Evolutionary conservation across 495 filamentous ascomycete genomes (phyloP).

Genomic region (Aspergillus egyptiacus): DNA sequence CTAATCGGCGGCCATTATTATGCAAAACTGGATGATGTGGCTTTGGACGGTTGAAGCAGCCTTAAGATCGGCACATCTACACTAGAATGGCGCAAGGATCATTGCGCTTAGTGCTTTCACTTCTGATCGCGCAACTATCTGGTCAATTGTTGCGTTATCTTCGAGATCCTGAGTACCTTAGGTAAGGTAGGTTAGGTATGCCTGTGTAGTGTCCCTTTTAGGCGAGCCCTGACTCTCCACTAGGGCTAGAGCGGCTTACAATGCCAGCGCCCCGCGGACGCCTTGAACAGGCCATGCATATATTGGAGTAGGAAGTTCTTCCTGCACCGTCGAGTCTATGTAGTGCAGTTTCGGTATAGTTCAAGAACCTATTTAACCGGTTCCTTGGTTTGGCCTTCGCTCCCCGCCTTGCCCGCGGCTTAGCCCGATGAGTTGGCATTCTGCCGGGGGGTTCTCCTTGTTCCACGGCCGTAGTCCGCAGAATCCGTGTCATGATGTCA

Average conservation of each 20-base stretch:
- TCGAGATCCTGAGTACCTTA: too few species aligned
- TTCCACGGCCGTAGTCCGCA: constrained; percentile 1
- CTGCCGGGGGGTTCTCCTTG: background rate
- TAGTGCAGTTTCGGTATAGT: constrained; percentile 10
- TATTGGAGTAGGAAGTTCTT: background rate
- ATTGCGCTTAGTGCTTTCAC: background rate
- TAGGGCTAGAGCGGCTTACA: background rate
- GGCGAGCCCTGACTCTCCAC: background rate
- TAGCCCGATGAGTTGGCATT: constrained; percentile 12
- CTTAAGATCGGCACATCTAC: constrained; percentile 1
- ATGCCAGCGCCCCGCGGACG: too few species aligned
- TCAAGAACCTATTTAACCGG: constrained; percentile 7
- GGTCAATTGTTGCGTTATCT: background rate
- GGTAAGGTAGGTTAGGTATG: background rate
- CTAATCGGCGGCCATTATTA: constrained; percentile 2
- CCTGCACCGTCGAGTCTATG: background rate
- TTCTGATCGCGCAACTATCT: background rate
- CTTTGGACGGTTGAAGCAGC: too few species aligned
- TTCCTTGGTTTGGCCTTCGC: constrained; percentile 15
- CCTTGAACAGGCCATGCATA: background rate
- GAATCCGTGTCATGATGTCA: background rate
- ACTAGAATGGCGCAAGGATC: background rate
- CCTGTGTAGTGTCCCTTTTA: background rate
- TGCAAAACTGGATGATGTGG: too few species aligned
- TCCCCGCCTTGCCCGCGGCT: constrained; percentile 18